Evolutionary conservation across 805 yeast genomes (phyloP).

Genomic region (Candida broadrunensis): DNA sequence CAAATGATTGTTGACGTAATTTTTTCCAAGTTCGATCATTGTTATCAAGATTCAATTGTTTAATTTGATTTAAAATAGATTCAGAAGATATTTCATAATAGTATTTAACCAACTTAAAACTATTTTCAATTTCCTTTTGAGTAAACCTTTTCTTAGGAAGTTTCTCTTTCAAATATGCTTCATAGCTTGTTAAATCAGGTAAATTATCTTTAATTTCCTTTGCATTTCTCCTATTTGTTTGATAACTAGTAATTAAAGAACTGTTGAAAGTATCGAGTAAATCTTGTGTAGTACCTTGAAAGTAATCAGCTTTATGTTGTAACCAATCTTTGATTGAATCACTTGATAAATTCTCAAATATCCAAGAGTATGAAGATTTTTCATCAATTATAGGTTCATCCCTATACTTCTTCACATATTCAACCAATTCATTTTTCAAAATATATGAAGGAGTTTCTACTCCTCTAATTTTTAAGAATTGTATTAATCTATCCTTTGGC

Average conservation of each 20-base stretch:
- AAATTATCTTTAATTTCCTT: background rate
- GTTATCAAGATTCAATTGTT: constrained; percentile 12
- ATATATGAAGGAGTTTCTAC: constrained; percentile 37
- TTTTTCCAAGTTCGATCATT: constrained; percentile 1
- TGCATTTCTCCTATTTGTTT: background rate
- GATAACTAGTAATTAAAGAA: background rate
- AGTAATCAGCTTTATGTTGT: constrained; percentile 20
- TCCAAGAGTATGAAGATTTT: constrained; percentile 14
- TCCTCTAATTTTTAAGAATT: constrained; percentile 40
- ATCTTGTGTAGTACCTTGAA: constrained; percentile 23
- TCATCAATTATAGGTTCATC: constrained; percentile 31
- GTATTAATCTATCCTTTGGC: constrained; percentile 43
- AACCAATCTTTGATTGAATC: constrained; percentile 41
- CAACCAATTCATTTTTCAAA: constrained; percentile 36
- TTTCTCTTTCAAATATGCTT: constrained; percentile 4
- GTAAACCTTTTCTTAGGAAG: constrained; percentile 8
- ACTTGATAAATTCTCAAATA: constrained; percentile 36
- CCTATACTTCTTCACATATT: constrained; percentile 36
- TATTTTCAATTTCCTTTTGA: constrained; percentile 13
- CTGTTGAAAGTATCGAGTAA: constrained; percentile 11
- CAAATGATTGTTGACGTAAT: background rate
- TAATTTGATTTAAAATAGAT: constrained; percentile 8
- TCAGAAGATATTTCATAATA: constrained; percentile 19
- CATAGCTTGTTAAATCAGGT: background rate
- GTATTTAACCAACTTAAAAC: constrained; percentile 13